These are phyloP conservation scores for Botryotinia calthae DNA, from an alignment of 2,329 filamentous ascomycete species.

Conservation along the genomic window DNA sequence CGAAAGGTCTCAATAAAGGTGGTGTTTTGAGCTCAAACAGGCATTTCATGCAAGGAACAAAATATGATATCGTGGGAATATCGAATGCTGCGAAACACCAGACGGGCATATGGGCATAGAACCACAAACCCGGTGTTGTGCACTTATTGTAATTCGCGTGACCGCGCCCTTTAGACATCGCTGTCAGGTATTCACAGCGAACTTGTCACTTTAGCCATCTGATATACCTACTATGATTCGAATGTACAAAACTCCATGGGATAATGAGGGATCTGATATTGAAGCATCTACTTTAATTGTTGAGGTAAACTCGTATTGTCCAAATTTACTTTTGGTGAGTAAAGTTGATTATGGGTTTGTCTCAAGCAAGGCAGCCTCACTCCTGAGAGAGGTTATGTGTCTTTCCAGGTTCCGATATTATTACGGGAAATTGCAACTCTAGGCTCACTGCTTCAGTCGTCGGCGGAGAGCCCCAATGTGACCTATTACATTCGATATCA, in stretches of 20 bases:
- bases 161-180: background rate
- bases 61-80: background rate
- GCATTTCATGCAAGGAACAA: constrained; percentile 1
- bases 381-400: background rate
- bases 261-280: background rate
- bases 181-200: background rate
- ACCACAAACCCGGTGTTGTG: background rate
- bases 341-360: background rate
- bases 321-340: background rate
- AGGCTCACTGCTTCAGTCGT: background rate
- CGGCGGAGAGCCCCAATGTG: background rate
- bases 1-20: background rate
- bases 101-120: background rate
- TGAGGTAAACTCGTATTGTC: background rate
- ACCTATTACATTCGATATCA: constrained; percentile 1
- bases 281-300: background rate
- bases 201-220: background rate
- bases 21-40: background rate
- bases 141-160: background rate
- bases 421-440: background rate
- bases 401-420: background rate
- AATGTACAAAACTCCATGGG: background rate
- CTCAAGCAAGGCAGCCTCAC: background rate
- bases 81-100: background rate
- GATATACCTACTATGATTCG: background rate